Evolutionary conservation across 257 asterid species (phyloP).

Genomic region (Nicotiana noctiflora): DNA sequence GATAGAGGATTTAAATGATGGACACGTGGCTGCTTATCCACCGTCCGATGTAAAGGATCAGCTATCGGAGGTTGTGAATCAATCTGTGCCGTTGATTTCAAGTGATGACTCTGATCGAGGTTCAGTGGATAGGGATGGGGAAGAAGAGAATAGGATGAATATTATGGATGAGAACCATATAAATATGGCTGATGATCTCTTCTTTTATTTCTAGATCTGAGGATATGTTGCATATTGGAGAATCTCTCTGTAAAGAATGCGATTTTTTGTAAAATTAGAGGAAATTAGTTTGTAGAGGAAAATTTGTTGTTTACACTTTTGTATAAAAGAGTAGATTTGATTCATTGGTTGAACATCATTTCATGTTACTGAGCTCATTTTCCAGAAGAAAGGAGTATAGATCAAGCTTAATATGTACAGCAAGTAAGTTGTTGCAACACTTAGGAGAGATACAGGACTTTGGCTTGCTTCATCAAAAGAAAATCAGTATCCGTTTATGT

Average conservation of each 20-base stretch:
- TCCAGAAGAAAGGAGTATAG: too few relatives aligned
- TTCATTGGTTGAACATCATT: not conserved
- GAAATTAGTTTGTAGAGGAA: not conserved
- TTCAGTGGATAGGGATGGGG: not conserved
- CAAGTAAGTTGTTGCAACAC: too few relatives aligned
- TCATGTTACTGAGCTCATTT: not conserved
- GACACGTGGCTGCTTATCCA: slow-evolving; percentile 22
- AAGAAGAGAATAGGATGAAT: slow-evolving; percentile 1
- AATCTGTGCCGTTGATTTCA: slow-evolving; percentile 19
- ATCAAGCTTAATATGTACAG: too few relatives aligned
- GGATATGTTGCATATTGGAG: not conserved
- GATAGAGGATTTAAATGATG: slow-evolving; percentile 3
- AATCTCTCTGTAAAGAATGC: not conserved
- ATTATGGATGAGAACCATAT: slow-evolving; percentile 18
- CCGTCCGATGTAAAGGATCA: slow-evolving; percentile 15
- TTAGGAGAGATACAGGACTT: not conserved
- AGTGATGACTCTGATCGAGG: slow-evolving; percentile 14
- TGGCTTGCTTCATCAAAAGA: not conserved
- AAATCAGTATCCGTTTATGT: not conserved
- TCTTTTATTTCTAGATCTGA: slow-evolving; percentile 31
- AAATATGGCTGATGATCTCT: slow-evolving; percentile 58
- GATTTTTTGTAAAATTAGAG: not conserved
- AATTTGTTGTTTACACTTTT: not conserved
- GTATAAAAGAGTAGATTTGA: not conserved
- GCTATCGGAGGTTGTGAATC: slow-evolving; percentile 13